A percentile compares a stretch with the other conserved stretches of the same genome.
Conservation (phyloP, 106 monocot species). For the Allium sativum region DNA sequence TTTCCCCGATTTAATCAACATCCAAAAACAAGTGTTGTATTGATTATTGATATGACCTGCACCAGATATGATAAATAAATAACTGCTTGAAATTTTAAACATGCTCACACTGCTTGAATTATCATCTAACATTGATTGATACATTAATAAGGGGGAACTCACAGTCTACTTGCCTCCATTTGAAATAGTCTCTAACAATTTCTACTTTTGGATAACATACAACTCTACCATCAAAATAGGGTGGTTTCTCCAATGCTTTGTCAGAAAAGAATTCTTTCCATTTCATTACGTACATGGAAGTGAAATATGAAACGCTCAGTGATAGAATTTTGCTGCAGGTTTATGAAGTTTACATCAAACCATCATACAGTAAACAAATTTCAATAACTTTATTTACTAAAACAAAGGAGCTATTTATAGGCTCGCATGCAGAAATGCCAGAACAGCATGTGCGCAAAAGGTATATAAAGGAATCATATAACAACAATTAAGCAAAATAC, state of each 20-base stretch:
- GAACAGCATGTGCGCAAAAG: too few relatives aligned
- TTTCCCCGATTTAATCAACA: constrained; percentile 86
- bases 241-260: constrained; percentile 55
- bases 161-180: constrained; percentile 97
- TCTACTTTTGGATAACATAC: constrained; percentile 72
- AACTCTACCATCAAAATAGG: constrained; percentile 77
- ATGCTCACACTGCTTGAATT: too few relatives aligned
- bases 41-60: constrained; percentile 94
- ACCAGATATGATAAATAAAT: too few relatives aligned
- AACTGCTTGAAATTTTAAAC: too few relatives aligned
- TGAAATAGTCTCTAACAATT: constrained; percentile 66
- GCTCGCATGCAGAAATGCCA: too few relatives aligned
- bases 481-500: constrained; percentile 11
- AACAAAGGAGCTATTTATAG: background rate
- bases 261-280: constrained; percentile 86
- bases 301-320: constrained; percentile 74
- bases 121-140: too few relatives aligned
- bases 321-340: constrained; percentile 77
- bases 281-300: constrained; percentile 72
- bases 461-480: background rate
- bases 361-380: too few relatives aligned
- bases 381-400: background rate
- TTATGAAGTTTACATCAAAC: too few relatives aligned
- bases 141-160: constrained; percentile 12
- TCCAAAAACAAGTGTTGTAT: constrained; percentile 96